Base-by-base conservation (phyloP, 768 basidiomycete species). In the Hydnomerulius pinastri region DNA sequence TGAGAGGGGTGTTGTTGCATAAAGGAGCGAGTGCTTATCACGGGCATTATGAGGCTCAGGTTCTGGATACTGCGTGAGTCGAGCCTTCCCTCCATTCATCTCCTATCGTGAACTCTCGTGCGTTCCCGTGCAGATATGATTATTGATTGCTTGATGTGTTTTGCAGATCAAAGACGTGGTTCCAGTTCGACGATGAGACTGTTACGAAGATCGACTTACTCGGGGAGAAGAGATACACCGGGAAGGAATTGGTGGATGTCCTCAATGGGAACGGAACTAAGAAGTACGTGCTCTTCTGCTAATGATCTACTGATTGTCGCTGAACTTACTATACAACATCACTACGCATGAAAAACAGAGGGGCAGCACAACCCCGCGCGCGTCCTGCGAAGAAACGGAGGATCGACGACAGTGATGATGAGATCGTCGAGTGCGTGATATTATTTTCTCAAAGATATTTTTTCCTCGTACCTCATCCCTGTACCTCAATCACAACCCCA, bases 1-100 rank as follows among this genome's bases (percentile, higher is more conserved):
- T 98, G 42, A 79, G 85, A 44, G 95, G 90, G 3, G 82, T 98
- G 9, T 71, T 98, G 10, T 68, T 92, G 50, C 96, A 98, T 71
- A 92, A 91, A 62, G 96, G 96, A 4, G 60, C 80, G n/a, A 94
- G 90, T 65, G 96, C 95, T 27, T 90, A 97, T 71, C 86, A 89
- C 56, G 91, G 91, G 4, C 90, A 93, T 64, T 93, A 94, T 62
- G 88, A 90, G 65, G 90, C 88, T 12, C 88, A 92, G 61, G 88
- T 92, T 17, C 83, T 83, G 59, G 90, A 93, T 63, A 70, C 71
- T 18, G 68, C 71, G 90, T 93, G 60, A 48, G 83, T 72, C 39
- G 23, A 17, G 12, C 25, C 18, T 13, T 33, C 15, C 17, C 8
- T 37, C 24, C 20, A 25, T 27, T 42, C 23, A 9, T n/a, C n/a